Evolutionary conservation across 164 flowering plant species (phyloP).

Genomic region (Magnolia kwangsiensis): DNA sequence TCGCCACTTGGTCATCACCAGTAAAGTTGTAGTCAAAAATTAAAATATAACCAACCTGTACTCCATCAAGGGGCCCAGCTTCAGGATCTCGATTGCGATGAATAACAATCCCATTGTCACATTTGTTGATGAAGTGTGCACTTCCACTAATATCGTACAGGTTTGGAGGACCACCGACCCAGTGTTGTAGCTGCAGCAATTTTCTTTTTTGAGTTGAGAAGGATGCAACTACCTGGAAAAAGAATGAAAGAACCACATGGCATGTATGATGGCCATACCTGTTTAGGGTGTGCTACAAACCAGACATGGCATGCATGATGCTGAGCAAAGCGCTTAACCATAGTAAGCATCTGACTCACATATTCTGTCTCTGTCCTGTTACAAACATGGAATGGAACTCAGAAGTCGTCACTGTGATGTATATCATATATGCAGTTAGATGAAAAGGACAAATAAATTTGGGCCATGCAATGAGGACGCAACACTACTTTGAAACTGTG

Average conservation of each 20-base stretch:
- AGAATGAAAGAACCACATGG: not conserved
- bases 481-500: too few species aligned
- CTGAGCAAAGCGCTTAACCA: constrained; percentile 88
- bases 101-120: constrained; percentile 96
- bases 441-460: too few species aligned
- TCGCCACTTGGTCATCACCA: not conserved
- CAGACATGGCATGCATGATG: constrained; percentile 97
- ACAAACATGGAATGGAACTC: not conserved
- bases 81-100: constrained; percentile 88
- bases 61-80: constrained; percentile 72
- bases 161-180: constrained; percentile 90
- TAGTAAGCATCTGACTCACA: constrained; percentile 95
- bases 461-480: too few species aligned
- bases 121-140: constrained; percentile 98
- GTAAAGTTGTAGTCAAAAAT: not conserved
- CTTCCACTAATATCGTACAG: constrained; percentile 98
- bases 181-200: constrained; percentile 61
- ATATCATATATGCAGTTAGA: too few species aligned
- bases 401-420: not conserved
- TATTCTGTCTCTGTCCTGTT: constrained; percentile 97
- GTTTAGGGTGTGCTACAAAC: constrained; percentile 99
- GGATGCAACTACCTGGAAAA: not conserved
- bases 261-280: constrained; percentile 42
- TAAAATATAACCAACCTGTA: constrained; percentile 48
- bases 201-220: constrained; percentile 3